phyloP scores from a whole-genome alignment of 2,329 filamentous ascomycete genomes.

The Thelonectria rubi region DNA sequence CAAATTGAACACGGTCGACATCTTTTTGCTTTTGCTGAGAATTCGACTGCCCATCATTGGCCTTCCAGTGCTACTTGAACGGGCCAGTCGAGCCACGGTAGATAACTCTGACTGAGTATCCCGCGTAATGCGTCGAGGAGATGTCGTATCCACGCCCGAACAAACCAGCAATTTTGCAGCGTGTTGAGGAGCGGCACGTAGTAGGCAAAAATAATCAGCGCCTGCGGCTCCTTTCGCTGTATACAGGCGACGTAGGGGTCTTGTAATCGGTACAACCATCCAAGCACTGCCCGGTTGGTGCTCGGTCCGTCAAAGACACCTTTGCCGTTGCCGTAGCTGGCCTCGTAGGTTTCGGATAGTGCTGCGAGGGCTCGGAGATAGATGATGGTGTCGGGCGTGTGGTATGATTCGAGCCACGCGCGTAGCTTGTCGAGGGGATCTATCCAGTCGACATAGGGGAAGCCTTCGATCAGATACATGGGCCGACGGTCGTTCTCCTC shows the following conservation, averaged over 20 bases:
- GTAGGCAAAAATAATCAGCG: conserved; percentile 41
- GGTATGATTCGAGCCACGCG: conserved; percentile 37
- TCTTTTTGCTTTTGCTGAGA: conserved; percentile 13
- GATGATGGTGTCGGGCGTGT: conserved; percentile 38
- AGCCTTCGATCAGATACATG: conserved; percentile 34
- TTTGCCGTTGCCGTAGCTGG: conserved; percentile 36
- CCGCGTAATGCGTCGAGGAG: conserved; percentile 37
- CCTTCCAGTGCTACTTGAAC: conserved; percentile 28
- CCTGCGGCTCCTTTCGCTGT: conserved; percentile 40
- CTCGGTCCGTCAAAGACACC: conserved; percentile 30
- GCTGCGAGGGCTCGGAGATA: conserved; percentile 36
- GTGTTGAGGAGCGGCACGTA: conserved; percentile 30
- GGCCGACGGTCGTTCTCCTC: conserved; percentile 32
- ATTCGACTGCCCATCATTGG: conserved; percentile 15
- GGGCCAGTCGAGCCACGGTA: conserved; percentile 41
- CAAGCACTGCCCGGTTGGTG: conserved; percentile 37
- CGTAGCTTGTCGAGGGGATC: conserved; percentile 35
- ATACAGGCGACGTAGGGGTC: conserved; percentile 41
- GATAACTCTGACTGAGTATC: conserved; percentile 29
- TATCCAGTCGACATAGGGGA: conserved; percentile 38
- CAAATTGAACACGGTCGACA: background rate
- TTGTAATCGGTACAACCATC: conserved; percentile 44
- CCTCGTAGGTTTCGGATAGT: conserved; percentile 41
- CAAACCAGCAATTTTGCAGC: conserved; percentile 26
- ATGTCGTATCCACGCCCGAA: conserved; percentile 31